phyloP scores from a whole-genome alignment of 78 protist genomes.

The Dictyostelium intermedium region DNA sequence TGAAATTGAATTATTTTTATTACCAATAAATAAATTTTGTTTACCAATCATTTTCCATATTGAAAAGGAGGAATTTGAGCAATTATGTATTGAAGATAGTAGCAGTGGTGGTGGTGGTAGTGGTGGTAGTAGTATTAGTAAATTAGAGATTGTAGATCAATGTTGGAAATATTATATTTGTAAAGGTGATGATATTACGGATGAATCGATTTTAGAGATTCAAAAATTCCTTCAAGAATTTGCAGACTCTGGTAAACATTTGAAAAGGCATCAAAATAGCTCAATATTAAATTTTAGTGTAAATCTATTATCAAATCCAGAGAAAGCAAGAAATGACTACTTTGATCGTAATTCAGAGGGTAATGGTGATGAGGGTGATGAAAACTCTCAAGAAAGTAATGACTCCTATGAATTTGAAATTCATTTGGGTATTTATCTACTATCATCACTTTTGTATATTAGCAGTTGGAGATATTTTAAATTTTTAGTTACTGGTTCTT shows the following conservation, averaged over 20 bases:
- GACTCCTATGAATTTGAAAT: constrained; percentile 61
- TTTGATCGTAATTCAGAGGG: constrained; percentile 18
- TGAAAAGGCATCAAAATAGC: not conserved
- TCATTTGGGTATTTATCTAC: constrained; percentile 29
- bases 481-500: constrained; percentile 21
- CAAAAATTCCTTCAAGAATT: constrained; percentile 36
- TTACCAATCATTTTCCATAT: constrained; percentile 6
- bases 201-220: not conserved
- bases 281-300: not conserved
- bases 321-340: constrained; percentile 37
- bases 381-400: not conserved
- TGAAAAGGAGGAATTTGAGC: not conserved
- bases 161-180: constrained; percentile 28
- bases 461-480: constrained; percentile 49
- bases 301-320: constrained; percentile 14
- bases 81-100: not conserved
- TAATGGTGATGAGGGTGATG: not conserved
- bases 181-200: not conserved
- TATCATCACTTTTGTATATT: constrained; percentile 6
- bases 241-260: not conserved
- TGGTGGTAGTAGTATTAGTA: not conserved
- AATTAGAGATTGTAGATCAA: not conserved
- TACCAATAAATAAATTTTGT: constrained; percentile 2
- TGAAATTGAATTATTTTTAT: not conserved
- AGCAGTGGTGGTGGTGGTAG: not conserved